phyloP scores from a whole-genome alignment of 768 basidiomycete species.

The Mycena galopus region DNA sequence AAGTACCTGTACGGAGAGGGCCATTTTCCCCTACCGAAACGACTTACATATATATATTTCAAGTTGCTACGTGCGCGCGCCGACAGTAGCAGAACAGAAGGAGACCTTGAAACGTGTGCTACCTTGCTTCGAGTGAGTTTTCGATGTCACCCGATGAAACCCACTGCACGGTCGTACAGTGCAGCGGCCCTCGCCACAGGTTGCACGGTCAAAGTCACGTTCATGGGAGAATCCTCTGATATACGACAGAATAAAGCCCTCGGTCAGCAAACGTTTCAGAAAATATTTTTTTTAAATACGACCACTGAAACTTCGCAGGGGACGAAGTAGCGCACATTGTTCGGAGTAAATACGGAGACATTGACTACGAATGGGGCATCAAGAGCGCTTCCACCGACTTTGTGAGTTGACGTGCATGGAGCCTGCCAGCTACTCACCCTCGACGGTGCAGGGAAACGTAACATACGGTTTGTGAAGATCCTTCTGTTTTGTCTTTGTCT shows the following conservation, averaged over 20 bases:
- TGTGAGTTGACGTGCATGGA: slow-evolving; percentile 56
- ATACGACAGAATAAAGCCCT: slow-evolving; percentile 77
- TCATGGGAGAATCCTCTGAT: slow-evolving; percentile 58
- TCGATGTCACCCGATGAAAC: neutral
- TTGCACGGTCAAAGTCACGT: slow-evolving; percentile 63
- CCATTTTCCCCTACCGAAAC: neutral
- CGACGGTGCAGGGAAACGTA: slow-evolving; percentile 70
- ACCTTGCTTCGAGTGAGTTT: slow-evolving; percentile 78
- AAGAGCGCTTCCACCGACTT: slow-evolving; percentile 85
- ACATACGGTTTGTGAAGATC: slow-evolving; percentile 67
- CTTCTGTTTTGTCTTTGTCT: neutral
- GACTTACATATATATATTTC: neutral
- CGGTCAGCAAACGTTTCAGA: slow-evolving; percentile 52
- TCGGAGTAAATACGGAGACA: slow-evolving; percentile 69
- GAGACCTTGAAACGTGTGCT: slow-evolving; percentile 70
- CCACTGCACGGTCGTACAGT: slow-evolving; percentile 48
- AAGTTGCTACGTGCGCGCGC: slow-evolving; percentile 82
- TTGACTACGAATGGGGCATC: slow-evolving; percentile 79
- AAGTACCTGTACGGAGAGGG: slow-evolving; percentile 69
- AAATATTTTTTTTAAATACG: neutral
- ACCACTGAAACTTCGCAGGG: slow-evolving; percentile 53
- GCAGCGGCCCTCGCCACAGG: slow-evolving; percentile 78
- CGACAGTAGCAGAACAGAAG: slow-evolving; percentile 71
- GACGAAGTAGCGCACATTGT: slow-evolving; percentile 74
- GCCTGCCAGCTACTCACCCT: neutral